Evolutionary conservation across 2,329 filamentous ascomycete species (phyloP).

Genomic region (Colletotrichum paranaense): DNA sequence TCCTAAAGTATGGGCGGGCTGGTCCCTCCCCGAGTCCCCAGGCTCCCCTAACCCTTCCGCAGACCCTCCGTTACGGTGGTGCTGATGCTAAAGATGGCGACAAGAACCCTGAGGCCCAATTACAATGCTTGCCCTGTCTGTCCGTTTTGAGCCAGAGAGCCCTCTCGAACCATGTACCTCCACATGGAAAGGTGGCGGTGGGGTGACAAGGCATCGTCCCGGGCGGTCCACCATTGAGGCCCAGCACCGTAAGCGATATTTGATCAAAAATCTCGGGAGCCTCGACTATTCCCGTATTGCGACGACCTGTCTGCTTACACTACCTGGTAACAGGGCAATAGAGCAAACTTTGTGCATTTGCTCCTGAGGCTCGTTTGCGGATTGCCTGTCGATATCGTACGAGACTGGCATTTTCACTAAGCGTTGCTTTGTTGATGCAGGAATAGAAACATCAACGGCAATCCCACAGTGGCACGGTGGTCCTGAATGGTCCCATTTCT

Average conservation of each 20-base stretch:
- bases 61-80: constrained; percentile 3
- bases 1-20: constrained; percentile 11
- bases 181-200: constrained; percentile 23
- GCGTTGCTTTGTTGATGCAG: constrained; percentile 24
- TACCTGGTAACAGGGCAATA: background rate
- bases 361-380: no score
- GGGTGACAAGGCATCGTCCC: constrained; percentile 12
- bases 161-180: constrained; percentile 32
- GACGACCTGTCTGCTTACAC: constrained; percentile 11
- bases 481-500: background rate
- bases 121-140: constrained; percentile 23
- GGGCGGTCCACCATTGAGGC: constrained; percentile 16
- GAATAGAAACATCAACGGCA: constrained; percentile 11
- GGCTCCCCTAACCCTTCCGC: background rate
- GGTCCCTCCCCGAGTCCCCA: constrained; percentile 8
- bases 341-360: background rate
- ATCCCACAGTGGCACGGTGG: background rate
- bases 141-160: constrained; percentile 22
- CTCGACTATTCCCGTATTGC: constrained; percentile 1
- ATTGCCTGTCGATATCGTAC: background rate
- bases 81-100: constrained; percentile 20
- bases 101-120: constrained; percentile 11
- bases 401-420: constrained; percentile 13
- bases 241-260: constrained; percentile 33
- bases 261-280: constrained; percentile 12